Evolutionary conservation across 1,284 basidiomycete genomes (phyloP), one percentile per base, ranked within the genome.

Genomic region (Ustanciosporium gigantosporum): DNA sequence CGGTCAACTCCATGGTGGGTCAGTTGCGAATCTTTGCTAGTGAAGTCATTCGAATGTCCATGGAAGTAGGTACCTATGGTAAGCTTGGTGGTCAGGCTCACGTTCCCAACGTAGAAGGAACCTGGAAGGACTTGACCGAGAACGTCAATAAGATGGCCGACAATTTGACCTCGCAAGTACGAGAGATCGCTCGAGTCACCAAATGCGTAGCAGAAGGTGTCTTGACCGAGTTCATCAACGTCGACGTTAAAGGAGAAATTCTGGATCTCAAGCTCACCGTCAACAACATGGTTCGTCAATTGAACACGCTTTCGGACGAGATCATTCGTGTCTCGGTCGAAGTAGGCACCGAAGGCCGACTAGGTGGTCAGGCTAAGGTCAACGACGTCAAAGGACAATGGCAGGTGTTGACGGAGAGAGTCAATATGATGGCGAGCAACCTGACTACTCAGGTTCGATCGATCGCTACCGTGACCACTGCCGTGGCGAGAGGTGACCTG

Each of bases 211-310:
- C 95, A 1, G 83, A 88, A 56, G 95, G 95, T 45, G 91, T 97
- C 74, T 81, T 97, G 41, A 85, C 83, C 64, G 89, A 91, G 79
- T 87, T 87, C 34, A 91, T 97, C 79, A 87, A 91, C 60, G 92
- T 96, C 60, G 92, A 96, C 73, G 93, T 94, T 20, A 90, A 93
- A 77, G 93, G 94, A 53, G 94, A 97, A 81, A 96, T 98, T 84
- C 82, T 95, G 7, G 92, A 96, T 66, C 81, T 97, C 78, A 97
- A 84, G 75, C 79, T 80, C 27, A 78, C 77, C 7, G 77, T 78
- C 51, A 78, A 78, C 60, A 77, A 78, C 59, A 78, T 78, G 77
- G 75, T 62, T 25, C 46, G 73, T 16, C 74, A 75, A 46, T 65
- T 76, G 45, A 68, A 70, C 48, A 76, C 65, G 29, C 65, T 77